Evolutionary conservation across 106 monocot species (phyloP).

Genomic region (Chionographis japonica): DNA sequence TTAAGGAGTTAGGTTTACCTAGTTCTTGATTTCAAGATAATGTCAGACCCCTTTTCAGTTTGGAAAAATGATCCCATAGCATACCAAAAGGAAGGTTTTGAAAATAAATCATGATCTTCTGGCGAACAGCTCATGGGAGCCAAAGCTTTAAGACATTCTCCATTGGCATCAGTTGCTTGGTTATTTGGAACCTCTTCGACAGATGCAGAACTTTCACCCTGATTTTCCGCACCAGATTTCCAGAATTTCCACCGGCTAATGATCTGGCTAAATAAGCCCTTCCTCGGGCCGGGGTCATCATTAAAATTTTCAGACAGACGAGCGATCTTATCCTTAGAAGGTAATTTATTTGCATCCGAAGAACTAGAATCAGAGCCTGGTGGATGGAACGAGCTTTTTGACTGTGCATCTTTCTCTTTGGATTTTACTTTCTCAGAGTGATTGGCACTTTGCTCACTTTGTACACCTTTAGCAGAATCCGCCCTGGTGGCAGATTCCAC

Average conservation of each 20-base stretch:
- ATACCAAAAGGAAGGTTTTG: conserved; percentile 67
- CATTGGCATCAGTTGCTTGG: conserved; percentile 10
- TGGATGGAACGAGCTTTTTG: neutral
- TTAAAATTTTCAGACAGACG: conserved; percentile 5
- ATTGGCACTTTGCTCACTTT: neutral
- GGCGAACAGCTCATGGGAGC: neutral
- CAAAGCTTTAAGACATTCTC: neutral
- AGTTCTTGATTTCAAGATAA: conserved; percentile 59
- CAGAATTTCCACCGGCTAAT: conserved; percentile 27
- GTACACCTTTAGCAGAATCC: neutral
- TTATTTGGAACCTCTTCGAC: conserved; percentile 2
- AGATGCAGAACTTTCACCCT: conserved; percentile 7
- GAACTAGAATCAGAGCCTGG: conserved; percentile 6
- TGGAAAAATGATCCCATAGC: conserved; percentile 53
- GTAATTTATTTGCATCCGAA: conserved; percentile 4
- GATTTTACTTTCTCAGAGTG: conserved; percentile 7
- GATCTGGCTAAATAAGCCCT: conserved; percentile 28
- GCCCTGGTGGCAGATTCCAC: conserved; percentile 10
- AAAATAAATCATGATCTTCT: conserved; percentile 49
- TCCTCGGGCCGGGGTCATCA: conserved; percentile 6
- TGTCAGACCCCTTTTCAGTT: conserved; percentile 42
- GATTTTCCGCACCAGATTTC: conserved; percentile 19
- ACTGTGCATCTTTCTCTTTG: conserved; percentile 6
- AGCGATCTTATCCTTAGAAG: conserved; percentile 3
- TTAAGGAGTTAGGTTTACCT: conserved; percentile 37